Evolutionary conservation across 2,329 filamentous ascomycete genomes (phyloP).

Genomic region (Claviceps monticola): DNA sequence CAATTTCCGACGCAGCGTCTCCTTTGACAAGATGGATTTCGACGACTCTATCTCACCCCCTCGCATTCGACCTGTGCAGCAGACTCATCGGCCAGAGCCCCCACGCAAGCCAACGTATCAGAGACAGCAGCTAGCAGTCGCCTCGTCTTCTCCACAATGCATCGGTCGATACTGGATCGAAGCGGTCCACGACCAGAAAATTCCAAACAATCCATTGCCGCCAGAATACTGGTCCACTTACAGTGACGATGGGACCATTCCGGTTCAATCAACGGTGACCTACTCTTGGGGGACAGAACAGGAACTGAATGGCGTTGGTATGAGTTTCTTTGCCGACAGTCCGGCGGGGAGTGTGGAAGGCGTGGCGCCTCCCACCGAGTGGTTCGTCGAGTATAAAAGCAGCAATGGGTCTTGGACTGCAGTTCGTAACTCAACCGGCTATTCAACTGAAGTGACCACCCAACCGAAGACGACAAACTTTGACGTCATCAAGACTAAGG

Average conservation of each 20-base stretch:
- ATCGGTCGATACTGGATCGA: not conserved
- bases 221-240: conserved; percentile 1
- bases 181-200: not conserved
- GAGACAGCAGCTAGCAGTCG: not conserved
- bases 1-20: not conserved
- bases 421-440: not conserved
- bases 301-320: not conserved
- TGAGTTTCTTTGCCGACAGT: not conserved
- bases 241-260: not conserved
- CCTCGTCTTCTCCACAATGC: not conserved
- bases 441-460: not conserved
- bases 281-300: not conserved
- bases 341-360: not conserved
- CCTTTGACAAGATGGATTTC: not conserved
- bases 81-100: not conserved
- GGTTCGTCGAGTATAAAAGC: not conserved
- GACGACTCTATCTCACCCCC: not conserved
- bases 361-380: not conserved
- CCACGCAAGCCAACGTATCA: not conserved
- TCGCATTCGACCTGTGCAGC: not conserved
- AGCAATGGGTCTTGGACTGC: not conserved
- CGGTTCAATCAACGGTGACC: not conserved
- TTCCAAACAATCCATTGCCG: not conserved
- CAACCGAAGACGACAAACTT: not conserved
- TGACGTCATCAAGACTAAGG: not conserved